These are phyloP conservation scores for Melaleuca alternifolia DNA, from an alignment of 345 rosid genomes.

Conservation along the genomic window DNA sequence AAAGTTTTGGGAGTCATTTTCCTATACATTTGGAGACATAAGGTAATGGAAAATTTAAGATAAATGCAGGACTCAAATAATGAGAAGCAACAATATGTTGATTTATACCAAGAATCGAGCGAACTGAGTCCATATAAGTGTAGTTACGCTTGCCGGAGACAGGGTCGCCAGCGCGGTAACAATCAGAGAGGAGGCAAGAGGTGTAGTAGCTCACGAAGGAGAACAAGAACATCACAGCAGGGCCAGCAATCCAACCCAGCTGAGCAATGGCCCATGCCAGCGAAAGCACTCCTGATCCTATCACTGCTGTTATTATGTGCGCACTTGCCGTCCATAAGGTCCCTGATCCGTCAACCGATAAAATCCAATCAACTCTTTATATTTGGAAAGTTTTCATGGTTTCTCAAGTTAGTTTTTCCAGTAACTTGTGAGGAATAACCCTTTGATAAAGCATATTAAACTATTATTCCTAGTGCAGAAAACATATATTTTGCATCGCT, in stretches of 20 bases:
- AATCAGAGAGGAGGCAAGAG: constrained; percentile 56
- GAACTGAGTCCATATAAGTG: constrained; percentile 70
- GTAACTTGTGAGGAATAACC: background rate
- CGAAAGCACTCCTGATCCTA: constrained; percentile 84
- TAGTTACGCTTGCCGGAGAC: constrained; percentile 63
- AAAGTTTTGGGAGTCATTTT: background rate
- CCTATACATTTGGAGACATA: background rate
- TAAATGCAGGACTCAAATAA: background rate
- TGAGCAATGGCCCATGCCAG: constrained; percentile 85
- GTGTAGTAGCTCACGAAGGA: constrained; percentile 57
- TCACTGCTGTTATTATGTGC: constrained; percentile 77
- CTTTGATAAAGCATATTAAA: background rate
- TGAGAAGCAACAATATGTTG: background rate
- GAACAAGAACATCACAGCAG: constrained; percentile 66
- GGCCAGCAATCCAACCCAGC: constrained; percentile 87
- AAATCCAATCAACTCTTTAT: background rate
- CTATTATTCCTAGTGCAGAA: background rate
- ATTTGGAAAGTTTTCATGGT: background rate
- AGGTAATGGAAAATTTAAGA: background rate
- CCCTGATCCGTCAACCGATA: constrained; percentile 19
- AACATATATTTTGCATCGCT: background rate
- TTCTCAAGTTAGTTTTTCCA: background rate
- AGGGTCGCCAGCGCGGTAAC: constrained; percentile 57
- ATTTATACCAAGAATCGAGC: constrained; percentile 52
- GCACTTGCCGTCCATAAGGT: constrained; percentile 78